Percentiles rank a stretch among this genome's conserved stretches.
Evolutionary conservation across 2,329 filamentous ascomycete genomes (phyloP).

Genomic region (Beauveria sp.): DNA sequence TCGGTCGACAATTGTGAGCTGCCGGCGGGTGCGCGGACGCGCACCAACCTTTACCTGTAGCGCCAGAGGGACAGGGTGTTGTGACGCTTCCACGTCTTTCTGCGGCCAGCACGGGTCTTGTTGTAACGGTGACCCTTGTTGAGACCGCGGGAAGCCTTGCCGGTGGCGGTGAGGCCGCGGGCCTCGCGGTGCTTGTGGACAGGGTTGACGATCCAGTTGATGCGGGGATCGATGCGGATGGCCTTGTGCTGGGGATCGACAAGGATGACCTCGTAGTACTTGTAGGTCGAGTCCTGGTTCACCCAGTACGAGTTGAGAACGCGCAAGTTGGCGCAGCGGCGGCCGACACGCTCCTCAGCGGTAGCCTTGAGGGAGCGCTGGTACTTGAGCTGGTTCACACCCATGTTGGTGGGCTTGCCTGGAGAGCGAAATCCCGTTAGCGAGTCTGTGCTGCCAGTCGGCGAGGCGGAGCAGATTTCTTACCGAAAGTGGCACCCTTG

Average conservation of each 20-base stretch:
- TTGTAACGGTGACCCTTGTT: constrained; percentile 99
- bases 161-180: constrained; percentile 93
- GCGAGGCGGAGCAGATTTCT: constrained; percentile 25
- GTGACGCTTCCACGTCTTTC: constrained; percentile 99
- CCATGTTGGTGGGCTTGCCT: constrained; percentile 99
- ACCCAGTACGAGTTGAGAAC: constrained; percentile 99
- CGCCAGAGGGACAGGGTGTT: constrained; percentile 99
- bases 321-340: constrained; percentile 96
- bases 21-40: constrained; percentile 4
- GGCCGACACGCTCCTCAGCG: constrained; percentile 99
- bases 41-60: constrained; percentile 64
- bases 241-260: constrained; percentile 99
- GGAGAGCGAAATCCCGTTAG: constrained; percentile 19
- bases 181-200: constrained; percentile 99
- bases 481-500: constrained; percentile 99
- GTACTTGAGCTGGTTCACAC: constrained; percentile 99
- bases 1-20: constrained; percentile 7
- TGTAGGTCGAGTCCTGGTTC: constrained; percentile 99
- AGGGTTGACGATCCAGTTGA: constrained; percentile 99
- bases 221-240: constrained; percentile 96
- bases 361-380: constrained; percentile 97
- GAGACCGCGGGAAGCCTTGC: constrained; percentile 99
- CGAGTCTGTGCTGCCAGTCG: background rate
- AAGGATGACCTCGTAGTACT: constrained; percentile 99
- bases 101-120: constrained; percentile 93